Base-by-base conservation (phyloP, 192 early-diverging fungal species). In the Podila epicladia region DNA sequence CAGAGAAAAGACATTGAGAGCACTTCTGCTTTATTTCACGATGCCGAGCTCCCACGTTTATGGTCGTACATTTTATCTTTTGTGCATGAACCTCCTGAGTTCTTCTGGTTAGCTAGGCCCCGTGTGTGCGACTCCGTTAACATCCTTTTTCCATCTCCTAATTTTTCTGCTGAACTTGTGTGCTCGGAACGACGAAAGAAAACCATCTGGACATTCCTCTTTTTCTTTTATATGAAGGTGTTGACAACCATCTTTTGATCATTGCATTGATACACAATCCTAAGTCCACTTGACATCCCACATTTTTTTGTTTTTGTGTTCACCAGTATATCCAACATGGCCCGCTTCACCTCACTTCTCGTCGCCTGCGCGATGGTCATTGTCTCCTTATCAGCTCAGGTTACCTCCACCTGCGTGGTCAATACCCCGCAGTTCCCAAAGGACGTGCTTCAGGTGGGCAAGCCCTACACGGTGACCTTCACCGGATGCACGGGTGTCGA, bases 401-500 rank as follows among this genome's bases (percentile, higher is more conserved):
- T 2, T 13, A 1, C 38, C 3, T 29, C 64, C 24, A 29, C 26
- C 3, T 65, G 64, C 37, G 64, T 65, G 64, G 49, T 65, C 24
- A 31, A 22, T 20, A 65, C 64, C 24, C 64, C 64, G 9, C 45
- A 50, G 28, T 0, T 49, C 24, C 64, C 48, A 13, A 38, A 29
- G 19, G 4, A 48, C 11, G 45, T 5, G 3, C 64, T 51, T 9
- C 38, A 65, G 29, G 45, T 28, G 5, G 64, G 48, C 64, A 50
- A 50, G 38, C 12, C 22, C 24, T 48, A 65, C 38, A 65, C 20
- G 38, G 22, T 65, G 41, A 65, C 64, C 28, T 65, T 35, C 22
- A 29, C 24, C 5, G 45, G 45, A 4, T 65, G 64, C 28, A 22
- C 24, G 7, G 64, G 64, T 1, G 20, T 13, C n/a, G 7, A 9